phyloP scores from a whole-genome alignment of 805 yeast species.

The Nakazawaea ishiwadae region DNA sequence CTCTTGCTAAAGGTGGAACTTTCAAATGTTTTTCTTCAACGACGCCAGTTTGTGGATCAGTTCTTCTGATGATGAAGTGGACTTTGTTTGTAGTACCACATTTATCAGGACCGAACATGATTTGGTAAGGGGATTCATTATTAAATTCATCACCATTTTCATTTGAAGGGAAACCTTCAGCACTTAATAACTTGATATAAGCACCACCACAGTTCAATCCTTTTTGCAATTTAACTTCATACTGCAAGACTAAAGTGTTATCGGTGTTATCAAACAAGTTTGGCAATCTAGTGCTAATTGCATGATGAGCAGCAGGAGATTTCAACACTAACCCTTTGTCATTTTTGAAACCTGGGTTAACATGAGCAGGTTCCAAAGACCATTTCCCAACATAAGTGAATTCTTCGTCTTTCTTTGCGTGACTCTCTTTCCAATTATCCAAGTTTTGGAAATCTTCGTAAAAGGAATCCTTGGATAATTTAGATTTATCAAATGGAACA shows the following conservation, averaged over 20 bases:
- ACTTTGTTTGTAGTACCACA: slow-evolving; percentile 81
- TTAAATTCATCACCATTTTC: slow-evolving; percentile 45
- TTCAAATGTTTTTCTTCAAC: slow-evolving; percentile 66
- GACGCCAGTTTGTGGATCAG: slow-evolving; percentile 47
- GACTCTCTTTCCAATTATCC: slow-evolving; percentile 58
- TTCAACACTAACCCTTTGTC: slow-evolving; percentile 79
- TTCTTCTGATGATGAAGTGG: slow-evolving; percentile 66
- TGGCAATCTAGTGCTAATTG: slow-evolving; percentile 63
- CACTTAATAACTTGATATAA: slow-evolving; percentile 67
- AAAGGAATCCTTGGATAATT: slow-evolving; percentile 39
- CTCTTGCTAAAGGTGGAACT: slow-evolving; percentile 62
- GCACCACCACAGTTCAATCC: slow-evolving; percentile 87
- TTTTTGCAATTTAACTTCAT: slow-evolving; percentile 81
- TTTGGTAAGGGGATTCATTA: slow-evolving; percentile 67
- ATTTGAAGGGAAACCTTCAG: slow-evolving; percentile 29
- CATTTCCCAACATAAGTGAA: slow-evolving; percentile 69
- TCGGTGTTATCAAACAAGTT: slow-evolving; percentile 53
- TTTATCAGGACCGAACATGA: slow-evolving; percentile 94
- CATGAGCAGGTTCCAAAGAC: slow-evolving; percentile 61
- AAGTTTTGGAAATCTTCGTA: slow-evolving; percentile 59
- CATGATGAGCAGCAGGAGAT: slow-evolving; percentile 75
- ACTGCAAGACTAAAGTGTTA: slow-evolving; percentile 75
- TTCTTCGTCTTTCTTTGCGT: slow-evolving; percentile 46
- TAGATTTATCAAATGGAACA: slow-evolving; percentile 30
- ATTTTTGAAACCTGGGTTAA: slow-evolving; percentile 52